These are phyloP conservation scores for Dalbergia cultrata DNA, from an alignment of 306 rosid genomes.

Conservation along the genomic window DNA sequence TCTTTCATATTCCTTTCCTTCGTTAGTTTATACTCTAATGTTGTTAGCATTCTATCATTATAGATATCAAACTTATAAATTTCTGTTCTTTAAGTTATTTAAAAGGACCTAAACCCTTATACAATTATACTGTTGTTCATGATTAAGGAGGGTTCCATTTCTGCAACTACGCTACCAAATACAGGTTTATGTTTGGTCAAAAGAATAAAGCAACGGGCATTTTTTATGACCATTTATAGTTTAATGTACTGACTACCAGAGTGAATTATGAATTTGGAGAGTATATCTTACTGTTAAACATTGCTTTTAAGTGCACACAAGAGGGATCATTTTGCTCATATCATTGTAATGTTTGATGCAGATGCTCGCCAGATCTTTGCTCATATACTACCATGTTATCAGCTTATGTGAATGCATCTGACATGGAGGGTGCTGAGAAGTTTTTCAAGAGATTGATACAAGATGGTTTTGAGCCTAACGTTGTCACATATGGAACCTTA, in stretches of 20 bases:
- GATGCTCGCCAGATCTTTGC: conserved; percentile 83
- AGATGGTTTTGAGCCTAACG: conserved; percentile 84
- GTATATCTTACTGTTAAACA: background rate
- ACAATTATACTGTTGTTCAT: background rate
- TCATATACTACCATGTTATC: conserved; percentile 92
- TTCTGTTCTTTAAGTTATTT: background rate
- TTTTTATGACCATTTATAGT: conserved; percentile 2
- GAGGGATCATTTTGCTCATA: conserved; percentile 34
- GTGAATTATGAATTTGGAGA: conserved; percentile 32
- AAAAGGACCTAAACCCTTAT: background rate
- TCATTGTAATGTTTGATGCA: conserved; percentile 49
- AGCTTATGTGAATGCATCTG: conserved; percentile 89
- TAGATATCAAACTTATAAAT: background rate
- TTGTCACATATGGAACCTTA: conserved; percentile 82
- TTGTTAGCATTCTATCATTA: conserved; percentile 12
- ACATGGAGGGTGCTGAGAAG: conserved; percentile 91
- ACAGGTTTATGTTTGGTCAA: conserved; percentile 19
- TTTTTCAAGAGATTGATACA: conserved; percentile 78
- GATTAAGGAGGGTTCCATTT: conserved; percentile 7
- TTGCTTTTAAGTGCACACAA: background rate
- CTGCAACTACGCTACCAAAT: background rate
- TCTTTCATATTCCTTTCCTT: conserved; percentile 28
- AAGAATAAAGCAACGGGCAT: background rate
- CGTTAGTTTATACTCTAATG: conserved; percentile 10
- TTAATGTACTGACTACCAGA: background rate